Base-by-base conservation (phyloP, 495 filamentous ascomycete species). In the Daldinia concentrica region DNA sequence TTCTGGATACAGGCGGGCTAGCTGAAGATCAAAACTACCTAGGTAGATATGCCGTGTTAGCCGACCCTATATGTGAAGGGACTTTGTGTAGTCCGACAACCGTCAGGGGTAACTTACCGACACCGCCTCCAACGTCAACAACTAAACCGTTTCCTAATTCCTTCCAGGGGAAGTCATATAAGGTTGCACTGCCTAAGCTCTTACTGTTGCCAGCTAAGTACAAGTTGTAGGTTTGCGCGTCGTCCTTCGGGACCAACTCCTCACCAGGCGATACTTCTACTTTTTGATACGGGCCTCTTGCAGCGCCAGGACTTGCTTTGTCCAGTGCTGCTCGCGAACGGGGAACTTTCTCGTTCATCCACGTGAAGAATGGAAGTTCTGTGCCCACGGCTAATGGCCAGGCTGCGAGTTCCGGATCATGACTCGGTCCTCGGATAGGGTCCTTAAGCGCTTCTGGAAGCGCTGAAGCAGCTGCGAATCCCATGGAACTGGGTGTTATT, bases 121-220 rank as follows among this genome's bases (percentile, higher is more conserved):
- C 76, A 48, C 81, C 79, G 9, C 80, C 80, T 14, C 82, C 82
- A 24, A 84, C 78, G 69, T 84, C 81, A 8, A 84, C 80, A 3
- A 84, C 70, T 26, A 74, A 72, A 5, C 66, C 74, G 14, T 74
- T 71, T 6, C 77, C 77, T 7, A 82, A 64, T 24, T 72, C 71
- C 22, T 52, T 73, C 80, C 81, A 83, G 5, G 80, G 80, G 55
- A 78, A 83, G 56, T 79, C 78, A 67, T 64, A 66, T n/a, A 79
- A 64, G 64, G 78, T 79, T 14, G 77, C 60, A 24, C 71, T 73
- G 19, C 76, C 79, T 41, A 72, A 66, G 19, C 76, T 78, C 51
- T 69, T 75, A 37, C 79, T 78, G 37, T 77, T 76, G 14, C 78
- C 79, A 14, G 75, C 48, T 67, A 81, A 39, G 26, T 73, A 73